phyloP scores from a whole-genome alignment of 2,329 filamentous ascomycete species.

The Ascochyta koolunga region DNA sequence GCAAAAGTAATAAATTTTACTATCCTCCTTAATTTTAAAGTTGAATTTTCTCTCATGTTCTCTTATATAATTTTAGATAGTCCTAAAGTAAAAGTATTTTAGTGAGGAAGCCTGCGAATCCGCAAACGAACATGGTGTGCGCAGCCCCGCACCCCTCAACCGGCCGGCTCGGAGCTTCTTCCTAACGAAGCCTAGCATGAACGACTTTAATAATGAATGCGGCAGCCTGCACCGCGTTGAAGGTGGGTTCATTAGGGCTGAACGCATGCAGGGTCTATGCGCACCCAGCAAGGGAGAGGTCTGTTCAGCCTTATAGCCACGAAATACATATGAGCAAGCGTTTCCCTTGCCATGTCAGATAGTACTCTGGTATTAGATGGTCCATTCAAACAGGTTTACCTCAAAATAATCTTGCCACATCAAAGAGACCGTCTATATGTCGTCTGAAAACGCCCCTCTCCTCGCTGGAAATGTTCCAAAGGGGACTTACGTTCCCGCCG shows the following conservation, averaged over 20 bases:
- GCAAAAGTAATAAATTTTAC: too few relatives aligned
- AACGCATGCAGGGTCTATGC: constrained; percentile 7
- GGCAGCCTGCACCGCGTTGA: constrained; percentile 4
- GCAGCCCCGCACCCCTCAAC: too few relatives aligned
- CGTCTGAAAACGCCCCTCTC: not conserved
- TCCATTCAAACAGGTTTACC: not conserved
- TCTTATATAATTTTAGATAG: too few relatives aligned
- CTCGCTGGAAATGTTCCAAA: constrained; percentile 1
- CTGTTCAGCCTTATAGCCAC: not conserved
- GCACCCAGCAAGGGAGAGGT: not conserved
- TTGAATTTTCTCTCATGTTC: too few relatives aligned
- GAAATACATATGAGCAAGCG: not conserved
- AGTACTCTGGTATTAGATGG: not conserved
- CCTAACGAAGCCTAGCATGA: too few relatives aligned
- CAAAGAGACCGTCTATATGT: not conserved
- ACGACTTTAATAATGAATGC: too few relatives aligned
- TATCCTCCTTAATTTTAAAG: too few relatives aligned
- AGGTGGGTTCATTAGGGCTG: not conserved
- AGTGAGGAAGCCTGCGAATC: too few relatives aligned
- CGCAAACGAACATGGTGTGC: too few relatives aligned
- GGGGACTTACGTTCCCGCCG: constrained; percentile 2
- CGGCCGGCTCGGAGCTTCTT: too few relatives aligned
- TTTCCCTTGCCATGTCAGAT: not conserved
- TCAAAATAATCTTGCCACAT: not conserved
- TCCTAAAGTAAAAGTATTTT: too few relatives aligned